phyloP scores from a whole-genome alignment of 345 rosid genomes.

The Brassica rapa region DNA sequence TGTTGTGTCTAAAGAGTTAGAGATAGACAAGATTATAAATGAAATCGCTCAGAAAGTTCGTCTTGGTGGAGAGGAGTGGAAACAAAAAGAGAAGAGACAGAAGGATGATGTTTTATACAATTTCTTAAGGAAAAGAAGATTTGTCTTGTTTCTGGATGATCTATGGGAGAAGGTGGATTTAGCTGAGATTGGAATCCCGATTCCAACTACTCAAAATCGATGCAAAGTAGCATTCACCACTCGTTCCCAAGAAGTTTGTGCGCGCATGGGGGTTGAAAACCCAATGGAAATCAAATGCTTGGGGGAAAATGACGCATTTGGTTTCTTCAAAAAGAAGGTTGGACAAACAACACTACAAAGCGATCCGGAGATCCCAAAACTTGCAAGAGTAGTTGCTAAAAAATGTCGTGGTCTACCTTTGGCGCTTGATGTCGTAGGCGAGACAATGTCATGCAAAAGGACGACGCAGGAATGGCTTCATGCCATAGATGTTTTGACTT shows the following conservation, averaged over 20 bases:
- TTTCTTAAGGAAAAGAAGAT: not conserved
- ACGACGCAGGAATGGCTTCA: not conserved
- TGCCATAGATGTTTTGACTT: not conserved
- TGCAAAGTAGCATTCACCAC: not conserved
- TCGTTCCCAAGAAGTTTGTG: not conserved
- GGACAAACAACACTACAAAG: not conserved
- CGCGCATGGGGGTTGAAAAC: not conserved
- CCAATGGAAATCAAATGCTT: not conserved
- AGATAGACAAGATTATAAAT: not conserved
- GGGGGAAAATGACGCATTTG: not conserved
- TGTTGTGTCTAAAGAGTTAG: not conserved
- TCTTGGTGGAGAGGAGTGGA: not conserved
- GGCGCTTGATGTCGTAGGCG: not conserved
- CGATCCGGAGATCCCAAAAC: not conserved
- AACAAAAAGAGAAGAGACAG: not conserved
- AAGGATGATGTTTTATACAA: not conserved
- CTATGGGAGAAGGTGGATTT: not conserved
- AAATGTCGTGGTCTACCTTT: not conserved
- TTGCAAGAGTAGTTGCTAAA: not conserved
- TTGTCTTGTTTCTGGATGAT: not conserved
- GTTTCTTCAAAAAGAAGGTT: not conserved
- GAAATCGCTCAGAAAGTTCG: not conserved
- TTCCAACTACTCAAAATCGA: not conserved
- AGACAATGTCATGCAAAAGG: not conserved
- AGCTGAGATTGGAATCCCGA: not conserved